phyloP scores from a whole-genome alignment of 305 asterid genomes.

The Fraxinus floribunda region DNA sequence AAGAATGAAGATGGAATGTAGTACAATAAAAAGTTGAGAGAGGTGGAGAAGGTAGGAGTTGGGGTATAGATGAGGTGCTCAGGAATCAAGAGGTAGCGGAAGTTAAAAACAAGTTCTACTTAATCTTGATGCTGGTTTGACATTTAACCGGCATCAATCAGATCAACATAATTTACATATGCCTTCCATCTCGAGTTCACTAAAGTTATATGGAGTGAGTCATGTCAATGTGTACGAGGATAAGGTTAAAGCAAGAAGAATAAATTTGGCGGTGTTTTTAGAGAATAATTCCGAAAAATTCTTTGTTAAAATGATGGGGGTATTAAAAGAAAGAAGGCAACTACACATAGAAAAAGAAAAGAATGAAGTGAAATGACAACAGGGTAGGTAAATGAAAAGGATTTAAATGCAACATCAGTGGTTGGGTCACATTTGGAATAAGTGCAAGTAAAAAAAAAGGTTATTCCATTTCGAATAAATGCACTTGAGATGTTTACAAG shows the following conservation, averaged over 20 bases:
- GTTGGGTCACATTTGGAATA: neutral
- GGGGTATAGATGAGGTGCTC: neutral
- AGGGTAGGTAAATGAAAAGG: neutral
- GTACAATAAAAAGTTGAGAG: neutral
- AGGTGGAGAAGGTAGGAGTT: neutral
- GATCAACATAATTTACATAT: too few species aligned
- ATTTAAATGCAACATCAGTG: neutral
- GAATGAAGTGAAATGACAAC: neutral
- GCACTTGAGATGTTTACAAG: neutral
- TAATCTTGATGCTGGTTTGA: neutral
- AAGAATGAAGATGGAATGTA: neutral
- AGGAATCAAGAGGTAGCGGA: neutral
- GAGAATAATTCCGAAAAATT: neutral
- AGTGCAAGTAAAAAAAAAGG: neutral
- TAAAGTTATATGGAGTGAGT: neutral
- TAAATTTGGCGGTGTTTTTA: neutral
- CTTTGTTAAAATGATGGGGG: neutral
- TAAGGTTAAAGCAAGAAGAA: neutral
- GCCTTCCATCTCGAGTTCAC: neutral
- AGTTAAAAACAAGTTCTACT: neutral
- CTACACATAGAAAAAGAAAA: neutral
- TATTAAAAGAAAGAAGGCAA: neutral
- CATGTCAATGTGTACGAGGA: neutral
- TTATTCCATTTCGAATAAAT: neutral
- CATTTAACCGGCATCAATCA: neutral